phyloP scores from a whole-genome alignment of 1,284 basidiomycete genomes.

The Mycena sp. region DNA sequence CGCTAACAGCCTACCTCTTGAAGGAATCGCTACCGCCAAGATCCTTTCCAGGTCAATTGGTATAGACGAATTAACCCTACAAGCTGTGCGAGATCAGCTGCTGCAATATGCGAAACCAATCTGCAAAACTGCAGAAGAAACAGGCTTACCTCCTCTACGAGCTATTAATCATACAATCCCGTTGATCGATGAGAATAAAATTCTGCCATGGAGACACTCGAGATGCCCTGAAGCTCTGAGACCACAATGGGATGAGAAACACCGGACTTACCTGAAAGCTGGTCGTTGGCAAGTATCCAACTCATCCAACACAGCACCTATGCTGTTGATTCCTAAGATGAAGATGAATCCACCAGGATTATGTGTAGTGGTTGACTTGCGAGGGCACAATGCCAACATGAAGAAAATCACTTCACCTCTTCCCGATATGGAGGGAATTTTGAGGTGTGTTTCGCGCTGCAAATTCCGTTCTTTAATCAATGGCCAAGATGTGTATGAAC shows the following conservation, averaged over 20 bases:
- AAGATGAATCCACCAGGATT: no score
- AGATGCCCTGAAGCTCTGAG: no score
- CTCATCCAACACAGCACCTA: no score
- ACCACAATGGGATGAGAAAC: no score
- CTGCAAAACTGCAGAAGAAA: no score
- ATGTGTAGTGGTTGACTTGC: constrained; percentile 15
- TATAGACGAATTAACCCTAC: not conserved
- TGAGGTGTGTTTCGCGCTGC: not conserved
- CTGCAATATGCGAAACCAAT: no score
- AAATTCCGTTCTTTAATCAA: constrained; percentile 15
- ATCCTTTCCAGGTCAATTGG: not conserved
- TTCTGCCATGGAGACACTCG: no score
- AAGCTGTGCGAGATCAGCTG: constrained; percentile 1
- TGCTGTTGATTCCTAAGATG: no score
- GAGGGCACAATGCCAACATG: constrained; percentile 33
- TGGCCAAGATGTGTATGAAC: constrained; percentile 22
- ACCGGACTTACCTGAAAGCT: constrained; percentile 9
- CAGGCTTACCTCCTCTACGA: no score
- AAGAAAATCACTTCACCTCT: constrained; percentile 39
- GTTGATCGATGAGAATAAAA: no score
- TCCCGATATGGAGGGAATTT: constrained; percentile 30
- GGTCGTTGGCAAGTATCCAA: constrained; percentile 37
- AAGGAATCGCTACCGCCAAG: constrained; percentile 14
- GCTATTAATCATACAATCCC: no score
- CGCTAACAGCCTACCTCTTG: constrained; percentile 11